A percentile compares a stretch with the other conserved stretches of the same genome.
Evolutionary conservation across 208 protist species (phyloP).

Genomic region (Crithidia bombi): DNA sequence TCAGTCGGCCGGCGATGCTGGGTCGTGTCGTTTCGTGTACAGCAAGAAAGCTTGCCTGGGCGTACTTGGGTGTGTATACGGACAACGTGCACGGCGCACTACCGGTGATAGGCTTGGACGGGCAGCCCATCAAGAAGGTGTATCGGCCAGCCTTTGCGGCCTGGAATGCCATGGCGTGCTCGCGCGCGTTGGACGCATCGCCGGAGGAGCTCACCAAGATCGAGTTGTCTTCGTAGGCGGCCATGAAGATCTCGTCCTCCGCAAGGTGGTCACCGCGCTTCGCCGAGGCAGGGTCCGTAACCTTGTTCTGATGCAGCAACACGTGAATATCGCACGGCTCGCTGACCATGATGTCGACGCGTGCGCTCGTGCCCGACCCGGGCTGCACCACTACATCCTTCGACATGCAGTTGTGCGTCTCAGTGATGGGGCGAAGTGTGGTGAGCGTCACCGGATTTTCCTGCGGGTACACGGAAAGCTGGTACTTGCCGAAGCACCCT

Average conservation of each 20-base stretch:
- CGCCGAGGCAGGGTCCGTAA: slow-evolving; percentile 39
- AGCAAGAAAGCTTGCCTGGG: slow-evolving; percentile 56
- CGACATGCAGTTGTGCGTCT: slow-evolving; percentile 46
- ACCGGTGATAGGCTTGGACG: slow-evolving; percentile 45
- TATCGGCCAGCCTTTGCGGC: slow-evolving; percentile 68
- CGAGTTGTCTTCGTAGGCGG: slow-evolving; percentile 73
- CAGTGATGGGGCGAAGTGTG: slow-evolving; percentile 54
- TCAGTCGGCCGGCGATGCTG: slow-evolving; percentile 38
- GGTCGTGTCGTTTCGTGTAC: slow-evolving; percentile 35
- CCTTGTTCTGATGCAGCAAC: slow-evolving; percentile 68
- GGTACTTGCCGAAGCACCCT: slow-evolving; percentile 56
- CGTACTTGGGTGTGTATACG: slow-evolving; percentile 59
- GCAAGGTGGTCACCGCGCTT: slow-evolving; percentile 57
- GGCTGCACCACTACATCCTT: slow-evolving; percentile 51
- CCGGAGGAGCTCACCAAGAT: slow-evolving; percentile 65
- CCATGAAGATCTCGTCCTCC: slow-evolving; percentile 59
- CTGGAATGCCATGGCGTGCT: slow-evolving; percentile 80
- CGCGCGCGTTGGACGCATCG: slow-evolving; percentile 65
- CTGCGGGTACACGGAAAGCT: slow-evolving; percentile 41
- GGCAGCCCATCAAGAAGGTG: slow-evolving; percentile 56
- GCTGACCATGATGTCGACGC: slow-evolving; percentile 83
- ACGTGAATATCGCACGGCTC: slow-evolving; percentile 68
- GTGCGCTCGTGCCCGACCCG: slow-evolving; percentile 51
- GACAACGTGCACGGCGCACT: slow-evolving; percentile 55
- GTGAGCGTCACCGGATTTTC: slow-evolving; percentile 73